These are phyloP conservation scores for Aegilops umbellulata DNA, from an alignment of 176 grass and related monocot genomes.

Conservation along the genomic window DNA sequence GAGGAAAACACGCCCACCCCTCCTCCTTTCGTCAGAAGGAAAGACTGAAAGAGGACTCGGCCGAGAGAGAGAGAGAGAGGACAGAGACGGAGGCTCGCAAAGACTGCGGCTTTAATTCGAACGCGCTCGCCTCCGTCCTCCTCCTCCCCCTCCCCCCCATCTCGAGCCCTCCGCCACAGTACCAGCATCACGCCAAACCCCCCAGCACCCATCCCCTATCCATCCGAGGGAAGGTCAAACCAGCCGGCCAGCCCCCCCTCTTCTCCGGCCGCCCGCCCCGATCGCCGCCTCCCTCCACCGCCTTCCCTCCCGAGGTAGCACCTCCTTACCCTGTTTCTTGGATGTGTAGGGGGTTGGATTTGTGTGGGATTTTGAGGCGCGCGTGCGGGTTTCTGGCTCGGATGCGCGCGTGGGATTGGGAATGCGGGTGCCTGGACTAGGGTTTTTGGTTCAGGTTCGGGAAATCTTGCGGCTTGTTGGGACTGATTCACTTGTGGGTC, in stretches of 20 bases:
- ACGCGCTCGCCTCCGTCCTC: conserved; percentile 42
- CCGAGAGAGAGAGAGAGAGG: not conserved
- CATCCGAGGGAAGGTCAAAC: conserved; percentile 16
- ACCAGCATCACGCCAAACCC: not conserved
- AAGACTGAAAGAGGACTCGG: conserved; percentile 10
- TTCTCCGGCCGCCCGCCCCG: not conserved
- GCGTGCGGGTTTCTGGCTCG: not conserved
- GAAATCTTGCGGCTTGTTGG: not conserved
- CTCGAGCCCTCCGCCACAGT: conserved; percentile 37
- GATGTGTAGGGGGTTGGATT: not conserved
- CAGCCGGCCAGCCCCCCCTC: not conserved
- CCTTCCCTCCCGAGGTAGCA: conserved; percentile 27
- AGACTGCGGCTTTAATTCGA: conserved; percentile 77
- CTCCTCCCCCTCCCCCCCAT: not conserved
- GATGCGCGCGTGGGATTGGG: not conserved
- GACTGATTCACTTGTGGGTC: too few species aligned
- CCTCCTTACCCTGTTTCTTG: not conserved
- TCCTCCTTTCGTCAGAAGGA: too few species aligned
- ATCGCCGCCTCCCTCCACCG: not conserved
- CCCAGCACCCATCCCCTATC: not conserved
- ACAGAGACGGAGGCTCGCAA: not conserved
- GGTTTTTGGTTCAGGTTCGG: not conserved
- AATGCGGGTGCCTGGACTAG: not conserved
- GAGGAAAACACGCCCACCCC: not conserved
- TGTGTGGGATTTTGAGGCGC: not conserved